A percentile compares a stretch with the other conserved stretches of the same genome.
phyloP scores from a whole-genome alignment of 805 yeast genomes.

The Zygosaccharomyces gambellarensis region DNA sequence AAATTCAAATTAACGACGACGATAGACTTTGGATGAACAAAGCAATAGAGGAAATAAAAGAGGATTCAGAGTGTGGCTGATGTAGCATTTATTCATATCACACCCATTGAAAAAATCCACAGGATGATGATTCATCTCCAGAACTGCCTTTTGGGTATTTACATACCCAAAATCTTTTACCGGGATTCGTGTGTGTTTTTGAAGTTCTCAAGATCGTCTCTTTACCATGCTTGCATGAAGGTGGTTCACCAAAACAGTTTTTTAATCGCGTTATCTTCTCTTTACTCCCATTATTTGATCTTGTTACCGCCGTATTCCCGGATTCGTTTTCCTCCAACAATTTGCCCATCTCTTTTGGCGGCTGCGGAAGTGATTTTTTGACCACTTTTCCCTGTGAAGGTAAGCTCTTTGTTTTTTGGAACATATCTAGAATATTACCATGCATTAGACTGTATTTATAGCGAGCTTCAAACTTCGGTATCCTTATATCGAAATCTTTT shows the following conservation, averaged over 20 bases:
- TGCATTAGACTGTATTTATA: conserved; percentile 41
- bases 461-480: conserved; percentile 51
- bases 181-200: conserved; percentile 40
- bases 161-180: conserved; percentile 54
- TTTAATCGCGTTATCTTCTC: not conserved
- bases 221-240: conserved; percentile 46
- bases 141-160: conserved; percentile 34
- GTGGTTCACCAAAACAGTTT: conserved; percentile 34
- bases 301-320: conserved; percentile 11
- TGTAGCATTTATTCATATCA: conserved; percentile 3
- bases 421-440: conserved; percentile 36
- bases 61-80: conserved; percentile 12
- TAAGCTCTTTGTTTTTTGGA: conserved; percentile 21
- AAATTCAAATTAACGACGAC: conserved; percentile 25
- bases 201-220: conserved; percentile 46
- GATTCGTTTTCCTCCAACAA: conserved; percentile 18
- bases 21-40: conserved; percentile 28
- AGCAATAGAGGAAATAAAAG: conserved; percentile 19
- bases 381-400: conserved; percentile 7
- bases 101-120: conserved; percentile 54
- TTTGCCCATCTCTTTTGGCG: conserved; percentile 10
- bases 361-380: conserved; percentile 1
- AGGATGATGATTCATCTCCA: conserved; percentile 35
- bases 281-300: not conserved
- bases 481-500: not conserved